Conservation (phyloP, 441 rosid genomes). For the Gossypium gossypioides region DNA sequence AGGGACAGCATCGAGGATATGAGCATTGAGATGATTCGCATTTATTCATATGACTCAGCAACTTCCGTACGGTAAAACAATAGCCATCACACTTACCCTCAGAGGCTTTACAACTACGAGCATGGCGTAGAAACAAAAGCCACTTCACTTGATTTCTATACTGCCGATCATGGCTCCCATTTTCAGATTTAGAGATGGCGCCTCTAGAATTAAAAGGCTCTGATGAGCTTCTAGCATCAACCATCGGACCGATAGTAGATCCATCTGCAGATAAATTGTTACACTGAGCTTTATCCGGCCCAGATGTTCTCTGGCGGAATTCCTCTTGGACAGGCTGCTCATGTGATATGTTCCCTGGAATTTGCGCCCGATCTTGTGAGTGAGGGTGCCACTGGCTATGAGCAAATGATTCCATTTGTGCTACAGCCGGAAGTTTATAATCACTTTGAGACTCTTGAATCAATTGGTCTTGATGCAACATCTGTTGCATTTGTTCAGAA, state of each 20-base stretch:
- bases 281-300: constrained; percentile 67
- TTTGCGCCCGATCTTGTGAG: constrained; percentile 42
- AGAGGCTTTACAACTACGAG: constrained; percentile 77
- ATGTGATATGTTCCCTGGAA: constrained; percentile 36
- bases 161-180: constrained; percentile 54
- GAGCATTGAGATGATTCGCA: constrained; percentile 56
- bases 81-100: constrained; percentile 76
- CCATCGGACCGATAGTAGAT: constrained; percentile 36
- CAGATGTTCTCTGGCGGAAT: constrained; percentile 64
- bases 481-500: constrained; percentile 65
- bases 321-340: constrained; percentile 74
- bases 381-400: constrained; percentile 64
- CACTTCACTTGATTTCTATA: constrained; percentile 73
- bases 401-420: constrained; percentile 42
- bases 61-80: constrained; percentile 60
- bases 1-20: constrained; percentile 73
- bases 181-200: constrained; percentile 45
- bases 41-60: constrained; percentile 74
- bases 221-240: constrained; percentile 35
- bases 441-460: constrained; percentile 52
- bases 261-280: constrained; percentile 66
- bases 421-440: constrained; percentile 44
- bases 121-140: constrained; percentile 89
- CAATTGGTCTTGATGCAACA: constrained; percentile 52
- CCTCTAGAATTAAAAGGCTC: constrained; percentile 39